phyloP scores from a whole-genome alignment of 148 eudicot genomes.

The Chenopodium formosanum region DNA sequence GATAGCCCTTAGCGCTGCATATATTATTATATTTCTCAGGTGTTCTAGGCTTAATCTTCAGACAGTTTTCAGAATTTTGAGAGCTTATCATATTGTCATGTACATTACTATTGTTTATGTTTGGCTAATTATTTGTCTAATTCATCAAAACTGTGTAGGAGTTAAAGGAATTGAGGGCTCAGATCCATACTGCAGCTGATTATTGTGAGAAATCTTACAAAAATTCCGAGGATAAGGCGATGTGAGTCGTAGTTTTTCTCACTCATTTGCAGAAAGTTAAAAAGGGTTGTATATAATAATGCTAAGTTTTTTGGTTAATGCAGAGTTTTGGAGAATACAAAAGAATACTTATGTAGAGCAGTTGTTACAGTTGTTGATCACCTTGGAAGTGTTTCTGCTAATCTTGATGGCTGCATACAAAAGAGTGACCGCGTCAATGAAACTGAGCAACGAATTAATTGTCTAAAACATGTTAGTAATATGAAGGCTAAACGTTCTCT shows the following conservation, averaged over 20 bases:
- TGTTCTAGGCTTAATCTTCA: background rate
- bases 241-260: slow-evolving; percentile 27
- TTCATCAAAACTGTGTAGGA: slow-evolving; percentile 36
- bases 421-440: slow-evolving; percentile 39
- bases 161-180: slow-evolving; percentile 60
- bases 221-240: slow-evolving; percentile 45
- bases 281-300: background rate
- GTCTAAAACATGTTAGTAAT: slow-evolving; percentile 56
- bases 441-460: slow-evolving; percentile 47
- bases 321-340: slow-evolving; percentile 71
- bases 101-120: background rate
- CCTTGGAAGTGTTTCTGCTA: slow-evolving; percentile 65
- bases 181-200: slow-evolving; percentile 67
- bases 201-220: slow-evolving; percentile 51
- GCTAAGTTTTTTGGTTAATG: background rate
- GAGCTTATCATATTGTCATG: background rate
- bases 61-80: background rate
- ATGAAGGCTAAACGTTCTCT: background rate
- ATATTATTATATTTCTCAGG: too few relatives aligned
- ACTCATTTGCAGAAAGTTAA: background rate
- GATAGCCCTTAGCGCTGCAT: too few relatives aligned
- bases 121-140: background rate
- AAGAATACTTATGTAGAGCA: slow-evolving; percentile 65
- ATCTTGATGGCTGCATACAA: slow-evolving; percentile 44
- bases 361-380: slow-evolving; percentile 73